Percentiles rank a stretch among this genome's conserved stretches.
Conservation (phyloP, 2,329 filamentous ascomycete species). For the Colletotrichum scovillei region DNA sequence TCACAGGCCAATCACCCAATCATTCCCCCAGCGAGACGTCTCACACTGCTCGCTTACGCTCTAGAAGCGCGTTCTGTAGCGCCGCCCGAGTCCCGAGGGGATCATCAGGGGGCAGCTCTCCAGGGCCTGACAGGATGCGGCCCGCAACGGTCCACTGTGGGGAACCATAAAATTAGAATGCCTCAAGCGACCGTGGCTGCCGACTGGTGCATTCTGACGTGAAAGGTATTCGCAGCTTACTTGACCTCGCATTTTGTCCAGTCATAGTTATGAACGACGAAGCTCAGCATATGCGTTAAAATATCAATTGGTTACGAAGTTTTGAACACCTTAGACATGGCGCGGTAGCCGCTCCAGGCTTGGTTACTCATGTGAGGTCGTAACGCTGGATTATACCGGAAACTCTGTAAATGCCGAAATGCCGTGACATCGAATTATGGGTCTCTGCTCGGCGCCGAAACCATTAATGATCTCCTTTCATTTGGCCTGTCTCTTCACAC, state of each 20-base stretch:
- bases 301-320: background rate
- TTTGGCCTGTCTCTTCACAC: too few relatives aligned
- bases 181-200: background rate
- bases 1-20: background rate
- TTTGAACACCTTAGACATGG: background rate
- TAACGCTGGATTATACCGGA: too few relatives aligned
- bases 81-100: background rate
- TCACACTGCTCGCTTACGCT: background rate
- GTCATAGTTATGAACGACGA: background rate
- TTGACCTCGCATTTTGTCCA: too few relatives aligned
- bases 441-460: too few relatives aligned
- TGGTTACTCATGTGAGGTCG: too few relatives aligned
- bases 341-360: too few relatives aligned
- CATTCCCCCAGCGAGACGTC: background rate
- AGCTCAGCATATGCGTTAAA: background rate
- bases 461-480: too few relatives aligned
- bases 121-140: background rate
- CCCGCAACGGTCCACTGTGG: slow-evolving; percentile 9
- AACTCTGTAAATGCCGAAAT: too few relatives aligned
- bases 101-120: background rate
- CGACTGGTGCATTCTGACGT: background rate
- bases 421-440: too few relatives aligned
- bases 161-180: slow-evolving; percentile 12
- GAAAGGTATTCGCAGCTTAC: background rate
- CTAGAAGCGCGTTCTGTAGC: background rate